Conservation (phyloP, 257 asterid species). For the Capsicum rhomboideum region DNA sequence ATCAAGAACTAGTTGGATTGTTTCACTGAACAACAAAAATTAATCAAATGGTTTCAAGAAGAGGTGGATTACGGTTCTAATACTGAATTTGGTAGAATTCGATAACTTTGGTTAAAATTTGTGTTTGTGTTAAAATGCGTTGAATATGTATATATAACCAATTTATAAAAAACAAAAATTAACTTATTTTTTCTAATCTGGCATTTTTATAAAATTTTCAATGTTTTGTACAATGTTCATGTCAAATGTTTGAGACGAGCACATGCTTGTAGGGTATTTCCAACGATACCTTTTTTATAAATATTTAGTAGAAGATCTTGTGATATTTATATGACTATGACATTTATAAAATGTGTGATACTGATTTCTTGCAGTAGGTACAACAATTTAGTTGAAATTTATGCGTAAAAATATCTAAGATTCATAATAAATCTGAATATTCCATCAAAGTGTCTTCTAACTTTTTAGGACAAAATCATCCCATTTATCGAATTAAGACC, state of each 20-base stretch:
- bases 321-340: not conserved
- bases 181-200: not conserved
- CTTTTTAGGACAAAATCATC: no score
- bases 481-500: no score
- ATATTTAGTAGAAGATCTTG: not conserved
- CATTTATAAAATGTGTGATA: not conserved
- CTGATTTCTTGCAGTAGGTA: not conserved
- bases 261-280: not conserved
- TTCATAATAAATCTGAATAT: no score
- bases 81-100: no score
- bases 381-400: not conserved
- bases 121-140: not conserved
- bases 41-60: not conserved
- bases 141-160: no score
- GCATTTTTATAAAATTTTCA: not conserved
- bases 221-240: not conserved
- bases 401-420: not conserved
- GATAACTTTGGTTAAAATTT: no score
- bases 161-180: not conserved
- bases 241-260: not conserved
- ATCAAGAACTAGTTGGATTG: not conserved
- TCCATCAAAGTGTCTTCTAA: no score
- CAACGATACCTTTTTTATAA: not conserved
- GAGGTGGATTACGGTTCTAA: no score
- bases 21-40: not conserved